Evolutionary conservation across 1,284 basidiomycete genomes (phyloP).

Genomic region (Xerocomus subilludens): DNA sequence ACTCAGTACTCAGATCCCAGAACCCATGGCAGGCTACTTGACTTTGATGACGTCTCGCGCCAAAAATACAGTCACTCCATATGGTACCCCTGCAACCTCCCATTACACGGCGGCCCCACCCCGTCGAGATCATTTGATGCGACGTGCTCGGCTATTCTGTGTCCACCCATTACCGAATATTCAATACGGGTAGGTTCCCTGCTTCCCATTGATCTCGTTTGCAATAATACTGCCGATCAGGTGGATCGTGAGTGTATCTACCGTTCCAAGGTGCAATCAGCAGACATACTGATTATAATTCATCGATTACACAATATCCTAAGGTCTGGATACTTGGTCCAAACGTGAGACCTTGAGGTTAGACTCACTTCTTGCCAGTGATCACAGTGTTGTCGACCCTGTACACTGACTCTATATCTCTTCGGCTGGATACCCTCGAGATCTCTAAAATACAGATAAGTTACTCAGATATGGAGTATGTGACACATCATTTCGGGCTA

Average conservation of each 20-base stretch:
- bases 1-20: constrained; percentile 5
- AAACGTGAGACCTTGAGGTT: too few relatives aligned
- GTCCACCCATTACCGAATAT: constrained; percentile 17
- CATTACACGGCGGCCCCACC: background rate
- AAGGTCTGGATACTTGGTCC: too few relatives aligned
- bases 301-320: too few relatives aligned
- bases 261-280: background rate
- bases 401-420: background rate
- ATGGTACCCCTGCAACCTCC: constrained; percentile 24
- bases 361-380: background rate
- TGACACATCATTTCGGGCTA: constrained; percentile 4
- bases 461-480: too few relatives aligned
- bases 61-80: constrained; percentile 18
- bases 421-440: background rate
- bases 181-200: background rate
- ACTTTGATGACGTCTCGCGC: constrained; percentile 8
- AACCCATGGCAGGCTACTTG: constrained; percentile 1
- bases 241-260: background rate
- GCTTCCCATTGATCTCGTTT: constrained; percentile 22
- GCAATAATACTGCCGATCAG: constrained; percentile 23
- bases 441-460: constrained; percentile 1
- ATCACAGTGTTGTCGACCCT: background rate
- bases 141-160: constrained; percentile 36
- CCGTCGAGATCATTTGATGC: constrained; percentile 32
- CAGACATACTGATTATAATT: background rate